Base-by-base conservation (phyloP, 2,329 filamentous ascomycete genomes). In the Botrytis fragariae region DNA sequence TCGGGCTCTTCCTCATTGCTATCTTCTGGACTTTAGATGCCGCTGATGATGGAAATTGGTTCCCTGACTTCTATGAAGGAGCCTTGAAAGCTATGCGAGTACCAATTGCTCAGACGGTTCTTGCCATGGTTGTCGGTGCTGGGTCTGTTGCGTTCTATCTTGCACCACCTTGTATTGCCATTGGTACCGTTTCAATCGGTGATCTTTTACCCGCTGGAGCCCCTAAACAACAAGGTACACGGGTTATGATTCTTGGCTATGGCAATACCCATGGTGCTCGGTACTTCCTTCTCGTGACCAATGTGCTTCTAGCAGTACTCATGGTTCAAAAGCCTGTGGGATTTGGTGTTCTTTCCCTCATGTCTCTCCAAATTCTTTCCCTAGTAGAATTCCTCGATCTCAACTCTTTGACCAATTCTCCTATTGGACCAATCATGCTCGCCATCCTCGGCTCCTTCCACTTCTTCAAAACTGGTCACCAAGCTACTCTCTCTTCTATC, bases 391-490 rank as follows among this genome's bases (percentile, higher is more conserved):
- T 92, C 76, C 81, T 91, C 64, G 88, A 92, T 80, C 84, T 89
- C 77, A 87, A 89, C 79, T 81, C 83, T 74, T 81, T 92, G 57
- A 89, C 91, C 25, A 85, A 88, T 67, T 90, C 90, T 62, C 87
- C 94, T 10, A 92, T 98, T 78, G 95, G 94, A 0, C 95, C 96
- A 32, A 85, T 96, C 57, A 87, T 97, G 75, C 88, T 98, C 39
- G 95, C 91, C 18, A 84, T 98, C n/a, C 89, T 99, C 0, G 96
- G 95, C 74, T 94, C 92, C 79, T 97, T 95, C 83, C 91, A 98
- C 85, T 99, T 91, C 85, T 99, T 99, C 89, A 98, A 97, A 81
- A 99, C 96, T 0, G 96, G 96, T 75, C 96, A 99, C 82, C 95
- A 98, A 83, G 95, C 95, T 20, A 92, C 91, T 0, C 87, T 97